These are phyloP conservation scores for Mercurialis annua DNA, from an alignment of 345 rosid species.

Conservation along the genomic window DNA sequence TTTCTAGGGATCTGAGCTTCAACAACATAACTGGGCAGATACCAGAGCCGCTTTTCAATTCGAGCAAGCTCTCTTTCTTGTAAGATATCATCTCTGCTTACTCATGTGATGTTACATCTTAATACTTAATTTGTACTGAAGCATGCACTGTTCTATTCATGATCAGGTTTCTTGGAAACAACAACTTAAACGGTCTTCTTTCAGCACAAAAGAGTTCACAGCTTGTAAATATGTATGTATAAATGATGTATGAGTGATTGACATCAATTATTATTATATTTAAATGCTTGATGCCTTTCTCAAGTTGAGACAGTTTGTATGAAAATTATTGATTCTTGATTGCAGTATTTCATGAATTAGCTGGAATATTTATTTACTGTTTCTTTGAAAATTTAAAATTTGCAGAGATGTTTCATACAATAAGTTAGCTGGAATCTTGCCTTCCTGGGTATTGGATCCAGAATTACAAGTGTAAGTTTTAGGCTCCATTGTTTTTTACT, in stretches of 20 bases:
- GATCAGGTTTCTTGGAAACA: slow-evolving; percentile 63
- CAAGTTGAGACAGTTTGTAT: too few relatives aligned
- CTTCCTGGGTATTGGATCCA: slow-evolving; percentile 56
- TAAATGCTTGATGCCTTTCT: background rate
- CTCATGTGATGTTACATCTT: background rate
- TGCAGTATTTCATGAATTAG: background rate
- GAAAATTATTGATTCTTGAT: background rate
- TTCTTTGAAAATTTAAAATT: slow-evolving; percentile 2
- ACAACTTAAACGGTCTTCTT: slow-evolving; percentile 48
- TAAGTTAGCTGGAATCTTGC: slow-evolving; percentile 55
- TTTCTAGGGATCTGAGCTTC: slow-evolving; percentile 59
- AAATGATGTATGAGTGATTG: background rate
- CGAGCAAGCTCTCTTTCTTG: slow-evolving; percentile 42
- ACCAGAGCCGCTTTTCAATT: slow-evolving; percentile 39
- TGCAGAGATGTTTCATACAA: slow-evolving; percentile 81
- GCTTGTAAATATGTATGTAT: slow-evolving; percentile 55
- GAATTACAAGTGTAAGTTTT: slow-evolving; percentile 49
- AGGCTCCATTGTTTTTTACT: background rate
- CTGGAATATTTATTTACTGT: background rate
- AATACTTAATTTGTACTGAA: slow-evolving; percentile 2
- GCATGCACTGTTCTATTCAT: slow-evolving; percentile 18
- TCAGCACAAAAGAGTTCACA: slow-evolving; percentile 43
- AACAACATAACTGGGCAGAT: slow-evolving; percentile 42
- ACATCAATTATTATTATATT: too few relatives aligned
- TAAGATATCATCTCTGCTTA: slow-evolving; percentile 34